phyloP scores from a whole-genome alignment of 768 basidiomycete species.

The Tephrocybe sp. region DNA sequence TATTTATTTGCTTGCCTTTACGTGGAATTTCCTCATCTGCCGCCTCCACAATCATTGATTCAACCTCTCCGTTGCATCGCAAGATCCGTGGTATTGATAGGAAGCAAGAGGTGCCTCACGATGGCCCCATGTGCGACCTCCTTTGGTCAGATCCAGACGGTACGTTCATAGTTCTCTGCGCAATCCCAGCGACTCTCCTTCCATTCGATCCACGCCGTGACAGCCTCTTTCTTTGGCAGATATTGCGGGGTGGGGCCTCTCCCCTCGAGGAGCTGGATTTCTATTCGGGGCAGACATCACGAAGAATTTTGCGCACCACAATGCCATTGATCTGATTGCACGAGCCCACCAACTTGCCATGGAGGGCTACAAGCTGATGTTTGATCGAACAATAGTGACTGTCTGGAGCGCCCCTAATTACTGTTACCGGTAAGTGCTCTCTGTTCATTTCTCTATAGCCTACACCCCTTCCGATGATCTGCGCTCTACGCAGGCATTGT shows the following conservation, averaged over 20 bases:
- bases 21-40: background rate
- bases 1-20: conserved; percentile 1
- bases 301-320: conserved; percentile 85
- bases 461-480: background rate
- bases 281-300: conserved; percentile 93
- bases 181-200: too few relatives aligned
- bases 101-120: conserved; percentile 97
- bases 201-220: background rate
- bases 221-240: conserved; percentile 44
- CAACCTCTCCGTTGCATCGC: background rate
- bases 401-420: conserved; percentile 99
- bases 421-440: conserved; percentile 82
- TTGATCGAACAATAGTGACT: conserved; percentile 91
- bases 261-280: conserved; percentile 96
- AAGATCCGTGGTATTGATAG: conserved; percentile 94
- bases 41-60: conserved; percentile 1
- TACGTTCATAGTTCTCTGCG: conserved; percentile 31
- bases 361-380: conserved; percentile 98
- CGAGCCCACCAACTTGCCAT: conserved; percentile 97
- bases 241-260: conserved; percentile 93
- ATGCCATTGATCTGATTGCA: conserved; percentile 93
- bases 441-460: conserved; percentile 1
- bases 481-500: background rate
- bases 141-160: conserved; percentile 99
- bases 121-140: conserved; percentile 97